Evolutionary conservation across 768 basidiomycete species (phyloP).

Genomic region (Collybia sp.): DNA sequence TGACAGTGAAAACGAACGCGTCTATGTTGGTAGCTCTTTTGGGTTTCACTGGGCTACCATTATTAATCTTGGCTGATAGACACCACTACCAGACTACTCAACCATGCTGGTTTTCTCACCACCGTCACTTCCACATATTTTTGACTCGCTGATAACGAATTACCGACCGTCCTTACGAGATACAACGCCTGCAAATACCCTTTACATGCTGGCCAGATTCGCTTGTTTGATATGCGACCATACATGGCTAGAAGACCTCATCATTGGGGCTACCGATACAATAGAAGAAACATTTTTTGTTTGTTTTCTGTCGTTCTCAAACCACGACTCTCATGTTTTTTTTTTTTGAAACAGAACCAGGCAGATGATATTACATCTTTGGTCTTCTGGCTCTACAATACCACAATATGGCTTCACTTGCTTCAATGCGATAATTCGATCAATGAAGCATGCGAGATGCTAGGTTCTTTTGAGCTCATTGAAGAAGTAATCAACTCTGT

Average conservation of each 20-base stretch:
- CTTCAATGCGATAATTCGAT: constrained; percentile 82
- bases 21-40: constrained; percentile 38
- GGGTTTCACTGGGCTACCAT: constrained; percentile 1
- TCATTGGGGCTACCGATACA: constrained; percentile 85
- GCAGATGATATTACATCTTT: constrained; percentile 83
- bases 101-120: constrained; percentile 95
- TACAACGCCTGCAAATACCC: constrained; percentile 82
- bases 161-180: constrained; percentile 69
- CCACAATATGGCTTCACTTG: constrained; percentile 86
- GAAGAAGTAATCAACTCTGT: constrained; percentile 94
- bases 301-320: constrained; percentile 26
- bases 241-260: constrained; percentile 88
- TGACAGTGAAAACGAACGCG: constrained; percentile 44
- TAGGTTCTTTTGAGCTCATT: constrained; percentile 81
- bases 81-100: constrained; percentile 70
- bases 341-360: constrained; percentile 46
- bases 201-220: constrained; percentile 90
- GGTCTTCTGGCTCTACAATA: constrained; percentile 94
- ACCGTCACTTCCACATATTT: constrained; percentile 66
- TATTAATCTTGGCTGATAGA: constrained; percentile 33
- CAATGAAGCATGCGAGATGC: constrained; percentile 73
- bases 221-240: constrained; percentile 90
- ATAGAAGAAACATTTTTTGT: constrained; percentile 94
- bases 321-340: constrained; percentile 7
- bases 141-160: constrained; percentile 77